Base-by-base conservation (phyloP, 768 basidiomycete genomes). In the Lactarius psammicola region DNA sequence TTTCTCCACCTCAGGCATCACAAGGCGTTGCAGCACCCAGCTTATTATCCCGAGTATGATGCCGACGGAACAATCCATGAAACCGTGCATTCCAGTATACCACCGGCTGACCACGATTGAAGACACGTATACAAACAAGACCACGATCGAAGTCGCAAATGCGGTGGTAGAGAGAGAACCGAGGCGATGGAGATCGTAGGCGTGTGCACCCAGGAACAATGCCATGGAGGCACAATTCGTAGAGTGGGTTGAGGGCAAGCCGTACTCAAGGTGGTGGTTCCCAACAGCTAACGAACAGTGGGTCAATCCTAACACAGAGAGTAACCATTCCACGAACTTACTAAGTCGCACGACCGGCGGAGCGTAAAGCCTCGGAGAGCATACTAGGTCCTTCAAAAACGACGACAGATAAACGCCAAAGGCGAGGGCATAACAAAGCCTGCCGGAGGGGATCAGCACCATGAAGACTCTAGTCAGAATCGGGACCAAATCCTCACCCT, bases 201-300 rank as follows among this genome's bases (percentile, higher is more conserved):
- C 73, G 53, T 86, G 80, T 3, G 84, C 76, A 68, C 83, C 88
- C 66, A 92, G 80, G 76, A 91, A 92, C 4, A 98, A 82, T 0
- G 94, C 94, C 72, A 97, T 90, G 31, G 93, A 95, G 59, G 94
- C 83, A 61, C 87, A 85, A 75, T 97, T 96, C 9, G 95, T 93
- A 2, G 93, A 91, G 72, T 99, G 96, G 0, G 95, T 97, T 0
- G 94, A 96, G 0, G 95, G 95, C 73, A 98, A 96, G 28, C 96
- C 96, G 70, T 96, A 96, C 78, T 96, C 94, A 3, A 92, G 81
- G 70, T 94, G 91, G 72, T 92, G 90, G 1, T 79, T 83, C 17
- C 90, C 88, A 59, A 93, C 87, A 5, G 87, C 90, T 92, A 66
- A 20, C 9, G 36, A 40, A 67, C 49, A 40, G n/a, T 20, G 23